phyloP scores from a whole-genome alignment of 164 flowering plant genomes.

The Stephania cephalantha region DNA sequence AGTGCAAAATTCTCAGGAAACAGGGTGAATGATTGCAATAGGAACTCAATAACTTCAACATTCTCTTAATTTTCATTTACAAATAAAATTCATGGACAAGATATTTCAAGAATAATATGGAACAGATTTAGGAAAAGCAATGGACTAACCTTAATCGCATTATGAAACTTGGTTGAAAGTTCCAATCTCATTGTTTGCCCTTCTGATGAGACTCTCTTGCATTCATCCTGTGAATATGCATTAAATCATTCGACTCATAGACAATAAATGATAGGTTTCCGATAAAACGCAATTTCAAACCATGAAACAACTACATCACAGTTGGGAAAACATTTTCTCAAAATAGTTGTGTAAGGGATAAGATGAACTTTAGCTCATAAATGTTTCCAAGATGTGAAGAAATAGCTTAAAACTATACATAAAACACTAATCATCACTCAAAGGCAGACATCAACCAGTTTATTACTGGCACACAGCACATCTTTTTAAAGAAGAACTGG shows the following conservation, averaged over 20 bases:
- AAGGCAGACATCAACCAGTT: too few relatives aligned
- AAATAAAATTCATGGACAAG: neutral
- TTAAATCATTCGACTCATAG: neutral
- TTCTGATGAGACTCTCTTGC: constrained; percentile 83
- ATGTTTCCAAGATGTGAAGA: too few relatives aligned
- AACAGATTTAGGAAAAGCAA: neutral
- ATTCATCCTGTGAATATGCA: constrained; percentile 61
- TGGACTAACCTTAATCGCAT: constrained; percentile 77
- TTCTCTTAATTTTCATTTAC: neutral
- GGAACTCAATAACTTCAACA: neutral
- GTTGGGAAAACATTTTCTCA: too few relatives aligned
- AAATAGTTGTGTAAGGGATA: too few relatives aligned
- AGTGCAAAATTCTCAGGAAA: neutral
- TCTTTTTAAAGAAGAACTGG: too few relatives aligned
- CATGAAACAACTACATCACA: neutral
- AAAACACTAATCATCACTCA: too few relatives aligned
- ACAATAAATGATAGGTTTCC: neutral
- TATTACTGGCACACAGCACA: too few relatives aligned
- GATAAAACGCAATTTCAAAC: too few relatives aligned
- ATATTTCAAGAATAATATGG: neutral
- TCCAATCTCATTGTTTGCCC: constrained; percentile 84
- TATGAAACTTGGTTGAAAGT: constrained; percentile 72
- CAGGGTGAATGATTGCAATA: neutral
- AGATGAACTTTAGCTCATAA: too few relatives aligned
- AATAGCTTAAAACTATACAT: too few relatives aligned